phyloP scores from a whole-genome alignment of 2,329 filamentous ascomycete genomes.

The Ceratocystis cacaofunesta region DNA sequence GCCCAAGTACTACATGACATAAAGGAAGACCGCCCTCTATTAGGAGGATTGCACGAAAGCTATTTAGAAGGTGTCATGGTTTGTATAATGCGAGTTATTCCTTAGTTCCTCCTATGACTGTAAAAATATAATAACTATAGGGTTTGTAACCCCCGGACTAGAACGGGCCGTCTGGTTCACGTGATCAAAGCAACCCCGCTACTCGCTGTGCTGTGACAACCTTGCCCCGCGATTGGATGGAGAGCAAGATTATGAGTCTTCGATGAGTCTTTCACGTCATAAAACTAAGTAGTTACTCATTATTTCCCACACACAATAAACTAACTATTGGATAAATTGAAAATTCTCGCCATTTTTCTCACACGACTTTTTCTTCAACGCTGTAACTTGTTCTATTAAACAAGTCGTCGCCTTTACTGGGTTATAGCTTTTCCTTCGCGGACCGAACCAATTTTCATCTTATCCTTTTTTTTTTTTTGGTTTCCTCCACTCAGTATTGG shows the following conservation, averaged over 20 bases:
- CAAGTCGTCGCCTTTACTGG: no score
- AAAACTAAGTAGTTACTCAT: not conserved
- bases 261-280: conserved; percentile 1
- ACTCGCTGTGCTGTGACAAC: not conserved
- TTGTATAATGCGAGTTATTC: no score
- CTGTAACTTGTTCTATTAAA: no score
- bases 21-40: not conserved
- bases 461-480: not conserved
- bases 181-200: not conserved
- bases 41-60: not conserved
- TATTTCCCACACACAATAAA: not conserved
- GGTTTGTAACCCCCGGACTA: not conserved
- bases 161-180: not conserved
- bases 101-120: no score
- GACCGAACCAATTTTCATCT: not conserved
- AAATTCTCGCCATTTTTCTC: not conserved
- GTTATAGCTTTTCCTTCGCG: not conserved
- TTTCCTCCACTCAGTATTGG: not conserved
- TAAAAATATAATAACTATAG: not conserved
- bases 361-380: not conserved
- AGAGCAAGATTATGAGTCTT: not conserved
- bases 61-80: no score
- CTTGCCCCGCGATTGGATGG: conserved; percentile 1
- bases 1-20: conserved; percentile 59
- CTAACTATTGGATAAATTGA: not conserved